These are phyloP conservation scores for Powellomyces hirtus DNA, from an alignment of 192 early-diverging fungal species.

Conservation along the genomic window DNA sequence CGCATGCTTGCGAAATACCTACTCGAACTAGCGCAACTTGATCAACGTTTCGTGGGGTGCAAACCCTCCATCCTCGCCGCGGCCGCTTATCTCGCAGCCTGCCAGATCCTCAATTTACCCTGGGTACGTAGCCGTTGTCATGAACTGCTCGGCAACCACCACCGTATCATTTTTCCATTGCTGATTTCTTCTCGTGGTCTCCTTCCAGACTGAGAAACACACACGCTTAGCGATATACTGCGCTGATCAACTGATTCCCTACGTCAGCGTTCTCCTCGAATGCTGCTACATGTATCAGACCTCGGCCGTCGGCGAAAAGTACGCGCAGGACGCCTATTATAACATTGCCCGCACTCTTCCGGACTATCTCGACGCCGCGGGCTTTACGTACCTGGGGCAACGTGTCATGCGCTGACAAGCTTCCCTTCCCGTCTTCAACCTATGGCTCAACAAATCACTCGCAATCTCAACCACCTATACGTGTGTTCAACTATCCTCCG, in stretches of 20 bases:
- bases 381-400: too few relatives aligned
- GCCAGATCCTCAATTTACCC: not conserved
- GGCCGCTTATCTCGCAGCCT: not conserved
- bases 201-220: conserved; percentile 1
- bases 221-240: not conserved
- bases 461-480: too few relatives aligned
- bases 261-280: not conserved
- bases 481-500: too few relatives aligned
- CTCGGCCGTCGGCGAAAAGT: conserved; percentile 1
- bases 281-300: not conserved
- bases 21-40: not conserved
- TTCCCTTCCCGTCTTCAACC: too few relatives aligned
- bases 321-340: not conserved
- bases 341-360: not conserved
- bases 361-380: not conserved
- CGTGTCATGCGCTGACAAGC: too few relatives aligned
- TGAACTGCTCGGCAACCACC: too few relatives aligned
- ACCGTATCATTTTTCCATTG: not conserved
- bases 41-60: not conserved
- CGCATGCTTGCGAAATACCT: not conserved
- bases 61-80: not conserved
- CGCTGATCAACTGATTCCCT: not conserved
- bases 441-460: too few relatives aligned
- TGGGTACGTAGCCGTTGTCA: conserved; percentile 7
- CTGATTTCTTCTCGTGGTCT: not conserved